phyloP scores from a whole-genome alignment of 768 basidiomycete genomes.

The Nidularia sp. region DNA sequence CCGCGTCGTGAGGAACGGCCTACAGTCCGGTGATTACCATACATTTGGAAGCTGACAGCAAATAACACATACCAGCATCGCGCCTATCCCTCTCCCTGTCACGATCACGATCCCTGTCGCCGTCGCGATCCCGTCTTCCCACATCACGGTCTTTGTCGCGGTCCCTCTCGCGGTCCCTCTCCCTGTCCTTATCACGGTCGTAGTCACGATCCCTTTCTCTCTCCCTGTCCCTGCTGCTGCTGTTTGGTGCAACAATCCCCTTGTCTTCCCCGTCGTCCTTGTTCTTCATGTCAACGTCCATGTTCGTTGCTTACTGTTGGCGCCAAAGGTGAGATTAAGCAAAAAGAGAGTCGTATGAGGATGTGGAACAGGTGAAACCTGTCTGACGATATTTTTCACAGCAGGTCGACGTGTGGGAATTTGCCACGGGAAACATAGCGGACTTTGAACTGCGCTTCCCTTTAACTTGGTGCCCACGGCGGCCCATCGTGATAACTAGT shows the following conservation, averaged over 20 bases:
- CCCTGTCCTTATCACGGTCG: conserved; percentile 37
- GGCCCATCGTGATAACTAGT: too few species aligned
- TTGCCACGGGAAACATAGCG: too few species aligned
- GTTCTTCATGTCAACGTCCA: conserved; percentile 82
- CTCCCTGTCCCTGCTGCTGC: conserved; percentile 39
- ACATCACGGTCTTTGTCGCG: conserved; percentile 36
- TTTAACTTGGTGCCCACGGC: too few species aligned
- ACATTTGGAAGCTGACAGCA: too few species aligned
- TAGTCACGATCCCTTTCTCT: conserved; percentile 30
- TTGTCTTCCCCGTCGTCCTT: conserved; percentile 75
- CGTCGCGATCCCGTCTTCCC: conserved; percentile 37
- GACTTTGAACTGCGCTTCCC: neutral
- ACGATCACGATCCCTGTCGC: conserved; percentile 25
- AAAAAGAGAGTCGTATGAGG: neutral
- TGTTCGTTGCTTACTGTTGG: conserved; percentile 16
- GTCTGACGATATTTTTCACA: neutral
- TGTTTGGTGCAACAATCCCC: conserved; percentile 30
- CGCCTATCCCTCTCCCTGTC: too few species aligned
- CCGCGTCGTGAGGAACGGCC: conserved; percentile 37
- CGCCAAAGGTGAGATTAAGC: neutral
- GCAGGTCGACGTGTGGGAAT: neutral
- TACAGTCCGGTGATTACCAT: too few species aligned
- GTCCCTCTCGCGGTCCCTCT: conserved; percentile 38
- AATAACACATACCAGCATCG: conserved; percentile 46
- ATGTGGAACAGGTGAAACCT: neutral